phyloP scores from a whole-genome alignment of 2,329 filamentous ascomycete genomes.

The Calonectria hongkongensis region DNA sequence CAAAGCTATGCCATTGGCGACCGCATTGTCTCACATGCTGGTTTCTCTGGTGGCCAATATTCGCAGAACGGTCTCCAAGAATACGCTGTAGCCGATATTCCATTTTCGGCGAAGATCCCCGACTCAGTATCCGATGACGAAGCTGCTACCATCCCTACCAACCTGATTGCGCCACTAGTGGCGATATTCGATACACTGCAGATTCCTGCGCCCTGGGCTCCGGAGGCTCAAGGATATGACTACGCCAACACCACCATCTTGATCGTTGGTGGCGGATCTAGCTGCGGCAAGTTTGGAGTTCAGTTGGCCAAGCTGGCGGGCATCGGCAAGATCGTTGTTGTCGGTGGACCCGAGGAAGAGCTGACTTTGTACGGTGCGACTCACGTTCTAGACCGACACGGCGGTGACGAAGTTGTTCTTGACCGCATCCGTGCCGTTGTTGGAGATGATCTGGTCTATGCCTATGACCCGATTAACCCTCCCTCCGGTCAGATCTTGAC shows the following conservation, averaged over 20 bases:
- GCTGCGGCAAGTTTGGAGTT: conserved; percentile 9
- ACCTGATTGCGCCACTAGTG: conserved; percentile 1
- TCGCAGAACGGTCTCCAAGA: conserved; percentile 13
- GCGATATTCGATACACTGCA: neutral
- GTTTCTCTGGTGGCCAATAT: neutral
- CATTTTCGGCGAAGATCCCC: conserved; percentile 16
- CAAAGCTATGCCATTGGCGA: neutral
- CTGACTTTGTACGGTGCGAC: conserved; percentile 2
- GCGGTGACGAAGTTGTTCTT: conserved; percentile 5
- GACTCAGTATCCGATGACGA: conserved; percentile 17
- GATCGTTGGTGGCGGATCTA: conserved; percentile 22
- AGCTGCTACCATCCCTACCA: conserved; percentile 10
- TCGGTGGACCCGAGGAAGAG: conserved; percentile 11
- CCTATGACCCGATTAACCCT: conserved; percentile 14
- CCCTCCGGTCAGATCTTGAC: conserved; percentile 13
- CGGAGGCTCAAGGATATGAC: neutral
- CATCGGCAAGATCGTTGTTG: conserved; percentile 25
- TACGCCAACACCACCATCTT: conserved; percentile 10
- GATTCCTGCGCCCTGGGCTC: conserved; percentile 10
- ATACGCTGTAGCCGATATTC: conserved; percentile 14
- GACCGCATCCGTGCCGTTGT: conserved; percentile 6
- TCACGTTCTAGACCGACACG: conserved; percentile 3
- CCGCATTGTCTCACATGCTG: conserved; percentile 11
- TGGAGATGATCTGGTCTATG: conserved; percentile 17
- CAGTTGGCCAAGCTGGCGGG: conserved; percentile 19